A percentile compares a stretch with the other conserved stretches of the same genome.
These are phyloP conservation scores for Maudiozyma humilis DNA, from an alignment of 1,139 yeast species.

Conservation along the genomic window DNA sequence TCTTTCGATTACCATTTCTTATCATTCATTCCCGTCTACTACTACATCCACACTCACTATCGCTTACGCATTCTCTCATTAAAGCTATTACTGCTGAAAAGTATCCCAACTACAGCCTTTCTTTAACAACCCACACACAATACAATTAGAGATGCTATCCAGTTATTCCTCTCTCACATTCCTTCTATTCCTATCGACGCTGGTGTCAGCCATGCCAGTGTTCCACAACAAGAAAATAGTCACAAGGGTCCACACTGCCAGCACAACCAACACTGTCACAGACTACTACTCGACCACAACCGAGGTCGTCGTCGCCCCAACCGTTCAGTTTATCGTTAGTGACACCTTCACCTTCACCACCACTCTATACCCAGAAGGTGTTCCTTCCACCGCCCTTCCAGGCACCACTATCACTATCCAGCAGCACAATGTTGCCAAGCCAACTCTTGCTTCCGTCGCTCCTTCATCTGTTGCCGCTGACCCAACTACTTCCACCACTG, in stretches of 20 bases:
- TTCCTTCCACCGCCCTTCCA: constrained; percentile 29
- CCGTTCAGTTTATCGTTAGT: constrained; percentile 58
- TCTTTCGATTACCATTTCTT: too few relatives aligned
- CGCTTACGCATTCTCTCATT: too few relatives aligned
- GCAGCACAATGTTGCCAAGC: constrained; percentile 15
- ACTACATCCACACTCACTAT: too few relatives aligned
- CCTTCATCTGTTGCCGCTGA: constrained; percentile 15
- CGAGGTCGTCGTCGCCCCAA: constrained; percentile 53
- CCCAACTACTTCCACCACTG: constrained; percentile 13
- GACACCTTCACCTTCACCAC: constrained; percentile 55
- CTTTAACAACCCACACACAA: not conserved
- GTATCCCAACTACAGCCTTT: too few relatives aligned
- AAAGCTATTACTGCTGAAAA: too few relatives aligned
- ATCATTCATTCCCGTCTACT: too few relatives aligned
- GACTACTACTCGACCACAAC: constrained; percentile 51
- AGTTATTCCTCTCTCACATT: constrained; percentile 22
- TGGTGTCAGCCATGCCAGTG: constrained; percentile 19
- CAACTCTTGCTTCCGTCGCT: constrained; percentile 2
- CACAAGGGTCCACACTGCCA: constrained; percentile 60
- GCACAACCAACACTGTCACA: constrained; percentile 43
- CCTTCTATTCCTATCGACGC: constrained; percentile 1
- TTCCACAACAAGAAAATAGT: constrained; percentile 36
- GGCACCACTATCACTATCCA: constrained; percentile 29
- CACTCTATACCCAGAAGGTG: constrained; percentile 37
- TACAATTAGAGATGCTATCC: constrained; percentile 1